Evolutionary conservation across 1,284 basidiomycete species (phyloP).

Genomic region (Boletus semigastroideus): DNA sequence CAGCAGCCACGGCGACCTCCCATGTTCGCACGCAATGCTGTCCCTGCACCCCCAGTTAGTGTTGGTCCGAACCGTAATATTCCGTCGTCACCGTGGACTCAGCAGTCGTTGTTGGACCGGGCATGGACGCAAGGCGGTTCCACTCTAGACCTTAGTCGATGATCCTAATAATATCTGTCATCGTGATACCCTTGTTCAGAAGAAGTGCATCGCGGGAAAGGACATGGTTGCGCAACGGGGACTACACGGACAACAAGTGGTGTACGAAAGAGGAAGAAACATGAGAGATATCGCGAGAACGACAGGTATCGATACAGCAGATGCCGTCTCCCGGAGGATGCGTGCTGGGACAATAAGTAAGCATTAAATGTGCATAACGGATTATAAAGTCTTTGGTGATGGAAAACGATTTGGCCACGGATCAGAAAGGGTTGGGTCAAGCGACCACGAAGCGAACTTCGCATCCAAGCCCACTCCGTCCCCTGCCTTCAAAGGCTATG

Average conservation of each 20-base stretch:
- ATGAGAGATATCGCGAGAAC: conserved; percentile 24
- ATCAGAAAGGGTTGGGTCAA: conserved; percentile 14
- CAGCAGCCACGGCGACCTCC: conserved; percentile 47
- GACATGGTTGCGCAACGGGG: conserved; percentile 3
- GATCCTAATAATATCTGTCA: conserved; percentile 7
- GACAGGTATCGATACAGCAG: conserved; percentile 27
- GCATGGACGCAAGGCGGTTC: conserved; percentile 39
- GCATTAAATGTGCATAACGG: conserved; percentile 34
- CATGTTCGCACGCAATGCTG: conserved; percentile 39
- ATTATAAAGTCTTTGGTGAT: no score
- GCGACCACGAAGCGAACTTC: conserved; percentile 36
- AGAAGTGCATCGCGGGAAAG: not conserved
- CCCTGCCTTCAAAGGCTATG: conserved; percentile 58
- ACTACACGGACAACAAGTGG: not conserved
- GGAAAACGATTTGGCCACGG: no score
- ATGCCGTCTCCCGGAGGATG: conserved; percentile 2
- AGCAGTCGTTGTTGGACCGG: conserved; percentile 37
- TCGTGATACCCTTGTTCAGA: conserved; percentile 13
- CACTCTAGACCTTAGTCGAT: conserved; percentile 40
- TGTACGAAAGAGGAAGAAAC: not conserved
- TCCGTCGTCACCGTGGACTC: conserved; percentile 25
- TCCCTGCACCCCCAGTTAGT: conserved; percentile 37
- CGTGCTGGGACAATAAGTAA: conserved; percentile 26
- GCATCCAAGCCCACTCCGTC: conserved; percentile 49
- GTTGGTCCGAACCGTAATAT: conserved; percentile 28